A percentile compares a stretch with the other conserved stretches of the same genome.
These are phyloP conservation scores for Lasiodiplodia citricola DNA, from an alignment of 2,329 filamentous ascomycete genomes.

Conservation along the genomic window DNA sequence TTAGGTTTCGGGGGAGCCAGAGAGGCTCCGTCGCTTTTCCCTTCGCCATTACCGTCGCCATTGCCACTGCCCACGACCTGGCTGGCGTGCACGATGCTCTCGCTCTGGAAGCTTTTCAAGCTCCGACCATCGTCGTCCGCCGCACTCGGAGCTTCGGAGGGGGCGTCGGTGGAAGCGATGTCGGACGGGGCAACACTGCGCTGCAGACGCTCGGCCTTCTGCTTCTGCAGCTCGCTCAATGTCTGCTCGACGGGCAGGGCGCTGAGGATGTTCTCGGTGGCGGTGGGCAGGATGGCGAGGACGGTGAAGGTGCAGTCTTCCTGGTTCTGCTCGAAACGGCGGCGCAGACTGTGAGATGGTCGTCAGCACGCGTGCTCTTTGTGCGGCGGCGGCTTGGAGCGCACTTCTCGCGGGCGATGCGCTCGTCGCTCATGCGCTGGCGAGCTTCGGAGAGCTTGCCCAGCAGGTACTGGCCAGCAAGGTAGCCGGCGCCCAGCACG, in stretches of 20 bases:
- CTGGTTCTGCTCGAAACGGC: constrained; percentile 98
- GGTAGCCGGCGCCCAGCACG: constrained; percentile 85
- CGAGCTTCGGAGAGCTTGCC: constrained; percentile 90
- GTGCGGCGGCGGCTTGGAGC: constrained; percentile 33
- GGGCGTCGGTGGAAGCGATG: constrained; percentile 58
- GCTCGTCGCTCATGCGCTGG: constrained; percentile 95
- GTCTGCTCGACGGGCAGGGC: constrained; percentile 90
- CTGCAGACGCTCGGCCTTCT: constrained; percentile 76
- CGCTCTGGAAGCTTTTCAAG: constrained; percentile 75
- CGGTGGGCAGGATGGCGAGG: constrained; percentile 90
- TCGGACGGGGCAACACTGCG: constrained; percentile 64
- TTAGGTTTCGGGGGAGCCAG: constrained; percentile 59
- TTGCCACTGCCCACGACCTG: constrained; percentile 62
- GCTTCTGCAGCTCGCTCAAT: constrained; percentile 90
- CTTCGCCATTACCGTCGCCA: constrained; percentile 54
- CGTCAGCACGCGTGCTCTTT: constrained; percentile 27
- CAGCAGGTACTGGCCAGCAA: constrained; percentile 91
- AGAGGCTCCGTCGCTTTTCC: constrained; percentile 41
- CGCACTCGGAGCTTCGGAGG: constrained; percentile 30
- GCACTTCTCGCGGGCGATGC: constrained; percentile 96
- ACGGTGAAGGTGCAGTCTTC: constrained; percentile 98
- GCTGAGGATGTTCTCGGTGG: constrained; percentile 85
- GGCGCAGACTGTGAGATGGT: constrained; percentile 70
- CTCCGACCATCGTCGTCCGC: constrained; percentile 81
- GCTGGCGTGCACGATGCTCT: constrained; percentile 82